Evolutionary conservation across 192 early-diverging fungal species (phyloP), one percentile per base, ranked within the genome.

Genomic region (Obelidium mucronatum): DNA sequence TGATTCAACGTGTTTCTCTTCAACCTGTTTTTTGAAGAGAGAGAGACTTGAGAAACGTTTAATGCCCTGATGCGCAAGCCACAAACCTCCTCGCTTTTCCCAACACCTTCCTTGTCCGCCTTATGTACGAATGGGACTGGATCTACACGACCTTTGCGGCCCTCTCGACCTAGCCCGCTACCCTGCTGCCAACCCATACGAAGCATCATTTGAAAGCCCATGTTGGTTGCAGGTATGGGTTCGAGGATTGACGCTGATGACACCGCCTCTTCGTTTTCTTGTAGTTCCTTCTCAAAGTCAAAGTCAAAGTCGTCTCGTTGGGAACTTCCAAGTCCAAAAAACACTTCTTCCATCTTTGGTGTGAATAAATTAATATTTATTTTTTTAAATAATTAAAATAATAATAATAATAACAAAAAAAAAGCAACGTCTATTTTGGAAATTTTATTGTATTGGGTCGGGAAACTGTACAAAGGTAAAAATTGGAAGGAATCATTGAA

Each of bases 131-230:
- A 92, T 3, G 83, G 87, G 26, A 94, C 86, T 3, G 93, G 93
- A 63, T 91, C 91, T 22, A 87, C 83, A 48, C 92, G 80, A 15
- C 93, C 92, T 91, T 55, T 33, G 39, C 89, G 83, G 22, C 81
- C 81, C 19, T 65, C 52, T 22, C 60, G 64, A 31, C 92, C 92
- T 2, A 93, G 75, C 34, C 92, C 91, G 42, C 73, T 80, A 5
- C 91, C 91, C 24, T 75, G 80, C 62, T 74, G 80, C 92, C 92
- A 94, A 0, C 92, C 92, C 88, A 94, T 90, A 72, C 91, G 90
- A 54, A 86, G 76, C 26, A 93, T 69, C n/a, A 94, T 77, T 40
- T 81, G 59, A 74, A 88, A 94, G 3, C 93, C 93, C 3, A 86
- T 68, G 73, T 94, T 94, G 6, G 51, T 13, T 37, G 54, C 69